Conservation (phyloP, 2,329 filamentous ascomycete species). For the Scorias spongiosa region DNA sequence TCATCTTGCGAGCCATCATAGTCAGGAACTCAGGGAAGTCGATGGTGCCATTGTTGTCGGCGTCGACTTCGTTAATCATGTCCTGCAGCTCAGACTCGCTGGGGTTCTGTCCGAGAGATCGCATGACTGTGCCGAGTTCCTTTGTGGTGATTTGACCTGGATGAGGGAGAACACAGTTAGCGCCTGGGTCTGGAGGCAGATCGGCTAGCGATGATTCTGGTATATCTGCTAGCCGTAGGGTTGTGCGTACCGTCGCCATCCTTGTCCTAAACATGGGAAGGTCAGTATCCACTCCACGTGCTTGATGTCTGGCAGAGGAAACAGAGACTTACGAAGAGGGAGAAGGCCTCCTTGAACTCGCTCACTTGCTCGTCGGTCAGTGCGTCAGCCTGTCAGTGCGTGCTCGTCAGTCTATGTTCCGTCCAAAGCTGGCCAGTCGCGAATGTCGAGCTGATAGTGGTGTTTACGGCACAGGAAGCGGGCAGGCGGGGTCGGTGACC, state of each 20-base stretch:
- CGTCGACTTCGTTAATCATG: conserved; percentile 52
- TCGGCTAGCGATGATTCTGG: neutral
- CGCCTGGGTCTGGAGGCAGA: neutral
- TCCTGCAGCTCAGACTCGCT: conserved; percentile 48
- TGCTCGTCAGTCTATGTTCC: conserved; percentile 4
- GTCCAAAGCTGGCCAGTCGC: neutral
- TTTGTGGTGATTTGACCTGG: conserved; percentile 48
- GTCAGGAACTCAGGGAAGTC: conserved; percentile 52
- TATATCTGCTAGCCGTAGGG: conserved; percentile 1
- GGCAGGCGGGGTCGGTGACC: neutral
- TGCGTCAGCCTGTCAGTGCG: conserved; percentile 62
- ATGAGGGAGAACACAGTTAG: neutral
- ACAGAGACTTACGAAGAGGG: conserved; percentile 75
- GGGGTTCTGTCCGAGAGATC: conserved; percentile 47
- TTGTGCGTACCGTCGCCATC: conserved; percentile 38
- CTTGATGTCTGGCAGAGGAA: neutral
- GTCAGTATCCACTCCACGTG: neutral
- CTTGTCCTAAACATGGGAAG: conserved; percentile 34
- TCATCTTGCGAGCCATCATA: conserved; percentile 51
- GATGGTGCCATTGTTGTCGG: conserved; percentile 50
- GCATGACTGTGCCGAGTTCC: conserved; percentile 49
- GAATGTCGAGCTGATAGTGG: neutral
- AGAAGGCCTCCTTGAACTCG: conserved; percentile 99
- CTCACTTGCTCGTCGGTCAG: conserved; percentile 99
- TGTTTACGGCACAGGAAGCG: neutral